Percentiles rank a stretch among this genome's conserved stretches.
These are phyloP conservation scores for Ramularia collo-cygni DNA, from an alignment of 2,329 filamentous ascomycete species.

Conservation along the genomic window DNA sequence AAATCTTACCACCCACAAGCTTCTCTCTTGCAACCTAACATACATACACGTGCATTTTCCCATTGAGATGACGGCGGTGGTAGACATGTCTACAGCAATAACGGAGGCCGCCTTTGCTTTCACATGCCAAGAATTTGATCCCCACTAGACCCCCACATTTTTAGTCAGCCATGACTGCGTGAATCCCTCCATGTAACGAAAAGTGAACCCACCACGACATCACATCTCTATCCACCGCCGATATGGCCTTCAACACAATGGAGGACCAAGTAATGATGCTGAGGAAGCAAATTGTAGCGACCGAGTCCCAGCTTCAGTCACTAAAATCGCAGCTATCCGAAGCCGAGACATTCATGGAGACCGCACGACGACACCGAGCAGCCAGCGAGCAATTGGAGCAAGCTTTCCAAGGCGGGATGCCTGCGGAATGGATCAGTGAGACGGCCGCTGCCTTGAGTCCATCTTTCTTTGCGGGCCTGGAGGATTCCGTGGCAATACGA, in stretches of 20 bases:
- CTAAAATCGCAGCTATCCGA: constrained; percentile 37
- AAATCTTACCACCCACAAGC: too few relatives aligned
- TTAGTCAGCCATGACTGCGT: neutral
- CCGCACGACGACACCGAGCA: constrained; percentile 22
- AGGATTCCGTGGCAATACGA: constrained; percentile 13
- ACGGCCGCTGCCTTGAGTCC: constrained; percentile 31
- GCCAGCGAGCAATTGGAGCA: constrained; percentile 12
- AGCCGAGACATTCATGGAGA: constrained; percentile 31
- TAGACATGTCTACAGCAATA: too few relatives aligned
- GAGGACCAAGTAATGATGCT: constrained; percentile 31
- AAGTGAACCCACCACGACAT: neutral
- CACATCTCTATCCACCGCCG: neutral
- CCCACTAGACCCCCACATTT: neutral
- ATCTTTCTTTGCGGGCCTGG: too few relatives aligned
- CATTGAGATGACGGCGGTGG: too few relatives aligned
- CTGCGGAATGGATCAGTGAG: constrained; percentile 38
- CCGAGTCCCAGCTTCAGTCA: constrained; percentile 36
- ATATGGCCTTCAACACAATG: constrained; percentile 13
- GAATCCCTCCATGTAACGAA: neutral
- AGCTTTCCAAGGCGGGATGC: constrained; percentile 33
- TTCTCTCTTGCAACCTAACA: too few relatives aligned
- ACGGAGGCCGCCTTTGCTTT: too few relatives aligned
- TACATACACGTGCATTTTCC: too few relatives aligned
- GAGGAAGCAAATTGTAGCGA: constrained; percentile 36
- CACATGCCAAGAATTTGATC: too few relatives aligned